phyloP scores from a whole-genome alignment of 306 rosid genomes.

The Lithocarpus polystachyus region DNA sequence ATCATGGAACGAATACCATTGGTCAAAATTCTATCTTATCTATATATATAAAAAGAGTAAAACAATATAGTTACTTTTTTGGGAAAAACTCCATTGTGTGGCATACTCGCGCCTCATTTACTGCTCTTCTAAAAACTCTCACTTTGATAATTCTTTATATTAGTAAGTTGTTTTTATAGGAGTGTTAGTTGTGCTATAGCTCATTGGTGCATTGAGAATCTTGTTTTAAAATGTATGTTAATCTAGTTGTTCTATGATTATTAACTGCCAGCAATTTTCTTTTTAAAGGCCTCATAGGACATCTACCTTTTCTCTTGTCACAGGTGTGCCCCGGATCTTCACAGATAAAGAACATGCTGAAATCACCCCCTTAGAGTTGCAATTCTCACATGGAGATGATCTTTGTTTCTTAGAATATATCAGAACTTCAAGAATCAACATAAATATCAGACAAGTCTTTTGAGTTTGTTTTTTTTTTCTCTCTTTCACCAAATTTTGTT shows the following conservation, averaged over 20 bases:
- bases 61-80: too few relatives aligned
- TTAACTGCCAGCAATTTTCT: not conserved
- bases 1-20: not conserved
- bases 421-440: constrained; percentile 82
- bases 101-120: too few relatives aligned
- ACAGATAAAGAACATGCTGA: constrained; percentile 70
- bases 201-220: not conserved
- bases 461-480: constrained; percentile 16
- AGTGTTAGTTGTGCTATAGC: not conserved
- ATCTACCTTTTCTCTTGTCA: constrained; percentile 21
- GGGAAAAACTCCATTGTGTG: too few relatives aligned
- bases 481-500: constrained; percentile 4
- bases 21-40: not conserved
- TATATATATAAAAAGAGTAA: too few relatives aligned
- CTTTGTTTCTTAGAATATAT: constrained; percentile 61
- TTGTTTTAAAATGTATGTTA: not conserved
- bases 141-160: too few relatives aligned
- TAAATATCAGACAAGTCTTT: constrained; percentile 88
- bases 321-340: constrained; percentile 95
- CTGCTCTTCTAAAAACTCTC: too few relatives aligned
- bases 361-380: constrained; percentile 47
- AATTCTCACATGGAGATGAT: constrained; percentile 54
- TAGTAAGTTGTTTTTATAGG: not conserved
- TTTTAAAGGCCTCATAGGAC: not conserved
- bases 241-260: not conserved